A percentile compares a stretch with the other conserved stretches of the same genome.
phyloP scores from a whole-genome alignment of 2,329 filamentous ascomycete species.

The Acrodontium crateriforme region DNA sequence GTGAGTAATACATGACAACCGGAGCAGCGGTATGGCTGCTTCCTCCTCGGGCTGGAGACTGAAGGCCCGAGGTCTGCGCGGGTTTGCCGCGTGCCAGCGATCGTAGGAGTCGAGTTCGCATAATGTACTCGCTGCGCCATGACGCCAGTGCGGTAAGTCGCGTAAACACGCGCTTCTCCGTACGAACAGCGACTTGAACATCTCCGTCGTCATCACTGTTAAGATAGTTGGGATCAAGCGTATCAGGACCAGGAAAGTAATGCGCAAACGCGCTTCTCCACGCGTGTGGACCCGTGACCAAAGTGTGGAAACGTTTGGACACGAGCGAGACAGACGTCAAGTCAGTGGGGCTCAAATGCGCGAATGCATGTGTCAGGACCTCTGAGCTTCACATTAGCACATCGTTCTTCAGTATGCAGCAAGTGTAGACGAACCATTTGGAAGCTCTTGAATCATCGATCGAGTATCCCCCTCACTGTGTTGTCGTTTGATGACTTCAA shows the following conservation, averaged over 20 bases:
- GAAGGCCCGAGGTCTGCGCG: conserved; percentile 36
- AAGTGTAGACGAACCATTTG: conserved; percentile 77
- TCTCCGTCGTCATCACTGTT: conserved; percentile 31
- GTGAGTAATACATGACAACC: conserved; percentile 74
- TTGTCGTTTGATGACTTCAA: conserved; percentile 38
- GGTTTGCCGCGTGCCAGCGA: conserved; percentile 75
- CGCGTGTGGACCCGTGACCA: conserved; percentile 83
- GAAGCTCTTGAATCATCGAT: conserved; percentile 46
- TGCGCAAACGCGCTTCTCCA: conserved; percentile 89
- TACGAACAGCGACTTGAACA: conserved; percentile 44
- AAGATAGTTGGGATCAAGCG: conserved; percentile 26
- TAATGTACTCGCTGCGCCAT: conserved; percentile 90
- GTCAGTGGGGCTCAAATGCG: conserved; percentile 75
- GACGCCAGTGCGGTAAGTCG: conserved; percentile 73
- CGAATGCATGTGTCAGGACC: conserved; percentile 80
- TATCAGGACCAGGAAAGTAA: conserved; percentile 68
- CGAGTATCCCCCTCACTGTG: conserved; percentile 31
- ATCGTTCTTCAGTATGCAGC: background rate
- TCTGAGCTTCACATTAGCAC: conserved; percentile 40
- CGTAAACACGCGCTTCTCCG: conserved; percentile 66
- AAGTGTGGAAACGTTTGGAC: conserved; percentile 69
- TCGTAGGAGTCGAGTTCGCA: conserved; percentile 70
- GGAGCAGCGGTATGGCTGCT: conserved; percentile 55
- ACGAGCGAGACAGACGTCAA: conserved; percentile 72
- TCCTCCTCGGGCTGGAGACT: conserved; percentile 39